phyloP scores from a whole-genome alignment of 2,329 filamentous ascomycete genomes.

The Cytospora schulzeri region DNA sequence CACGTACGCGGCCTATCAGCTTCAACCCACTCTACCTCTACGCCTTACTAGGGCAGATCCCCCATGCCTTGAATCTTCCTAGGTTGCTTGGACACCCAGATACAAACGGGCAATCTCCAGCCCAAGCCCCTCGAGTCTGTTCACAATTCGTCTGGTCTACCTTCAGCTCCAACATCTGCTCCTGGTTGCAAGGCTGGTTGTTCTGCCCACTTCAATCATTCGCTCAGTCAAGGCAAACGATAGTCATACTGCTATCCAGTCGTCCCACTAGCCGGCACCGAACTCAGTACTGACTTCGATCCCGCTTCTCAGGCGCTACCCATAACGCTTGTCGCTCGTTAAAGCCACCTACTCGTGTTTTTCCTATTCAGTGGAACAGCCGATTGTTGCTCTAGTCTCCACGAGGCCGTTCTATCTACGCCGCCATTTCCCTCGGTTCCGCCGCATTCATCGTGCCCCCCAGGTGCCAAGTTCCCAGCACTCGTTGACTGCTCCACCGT shows the following conservation, averaged over 20 bases:
- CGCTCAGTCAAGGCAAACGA: conserved; percentile 7
- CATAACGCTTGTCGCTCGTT: conserved; percentile 28
- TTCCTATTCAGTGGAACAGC: conserved; percentile 15
- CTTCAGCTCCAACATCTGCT: background rate
- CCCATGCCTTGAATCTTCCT: background rate
- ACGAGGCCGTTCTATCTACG: conserved; percentile 24
- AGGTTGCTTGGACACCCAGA: conserved; percentile 4
- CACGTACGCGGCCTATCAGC: conserved; percentile 20
- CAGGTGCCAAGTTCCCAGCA: conserved; percentile 1
- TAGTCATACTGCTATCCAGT: conserved; percentile 3
- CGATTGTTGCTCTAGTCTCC: conserved; percentile 25
- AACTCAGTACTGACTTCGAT: conserved; percentile 21
- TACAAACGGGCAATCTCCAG: conserved; percentile 9
- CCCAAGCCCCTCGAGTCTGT: conserved; percentile 17
- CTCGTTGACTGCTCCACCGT: conserved; percentile 21
- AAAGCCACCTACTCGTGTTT: conserved; percentile 13
- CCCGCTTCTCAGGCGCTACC: conserved; percentile 25
- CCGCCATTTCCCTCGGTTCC: conserved; percentile 15
- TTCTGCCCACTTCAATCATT: conserved; percentile 12
- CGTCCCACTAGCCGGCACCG: background rate
- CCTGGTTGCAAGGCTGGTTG: conserved; percentile 14
- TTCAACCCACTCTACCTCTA: conserved; percentile 3
- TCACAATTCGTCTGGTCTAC: conserved; percentile 7
- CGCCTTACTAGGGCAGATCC: conserved; percentile 13
- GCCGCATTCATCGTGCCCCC: conserved; percentile 13